Evolutionary conservation across 2,329 filamentous ascomycete genomes (phyloP), one percentile per base, ranked within the genome.

Genomic region (Ploettnerulaceae sp.): DNA sequence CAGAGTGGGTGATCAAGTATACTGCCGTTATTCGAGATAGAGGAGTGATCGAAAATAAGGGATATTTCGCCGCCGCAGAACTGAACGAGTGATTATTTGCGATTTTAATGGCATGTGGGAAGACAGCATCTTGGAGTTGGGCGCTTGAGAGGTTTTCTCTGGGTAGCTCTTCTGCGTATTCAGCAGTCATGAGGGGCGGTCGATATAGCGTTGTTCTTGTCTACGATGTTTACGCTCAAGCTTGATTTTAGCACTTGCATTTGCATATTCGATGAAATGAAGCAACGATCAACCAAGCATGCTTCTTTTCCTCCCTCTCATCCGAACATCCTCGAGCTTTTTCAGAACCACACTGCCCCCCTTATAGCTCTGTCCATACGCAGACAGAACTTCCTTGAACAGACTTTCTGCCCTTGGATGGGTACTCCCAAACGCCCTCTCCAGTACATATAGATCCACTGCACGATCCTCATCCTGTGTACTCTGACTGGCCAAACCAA

Each of bases 21-120:
- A 96, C 91, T 28, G 93, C 93, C 1, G 91, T 97, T 48, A 88
- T 97, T 31, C 86, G 86, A 66, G 86, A 97, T 64, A 76, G 93
- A 44, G 93, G 93, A 11, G 93, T 98, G 7, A 91, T 98, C 55
- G 93, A 98, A 73, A 95, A 93, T 64, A 98, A 97, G 72, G 93
- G 93, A 6, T 97, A 96, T 67, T 96, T 96, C 71, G 91, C 91
- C 1, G 81, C 82, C 15, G 91, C 90, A 3, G 83, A 89, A 62
- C 67, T 93, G 55, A 70, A 71, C 36, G 71, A 72, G 45, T 64
- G 48, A 60, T 25, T 18, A 12, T 33, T 21, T 28, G 20, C n/a
- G 20, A 24, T 17, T 26, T n/a, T 17, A 32, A 6, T 22, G 32
- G 39, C 39, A 42, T 42, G 31, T 25, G 7, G 39, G 29, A 42